Evolutionary conservation across 1,139 yeast species (phyloP).

Genomic region (Kodamaea derodonti): DNA sequence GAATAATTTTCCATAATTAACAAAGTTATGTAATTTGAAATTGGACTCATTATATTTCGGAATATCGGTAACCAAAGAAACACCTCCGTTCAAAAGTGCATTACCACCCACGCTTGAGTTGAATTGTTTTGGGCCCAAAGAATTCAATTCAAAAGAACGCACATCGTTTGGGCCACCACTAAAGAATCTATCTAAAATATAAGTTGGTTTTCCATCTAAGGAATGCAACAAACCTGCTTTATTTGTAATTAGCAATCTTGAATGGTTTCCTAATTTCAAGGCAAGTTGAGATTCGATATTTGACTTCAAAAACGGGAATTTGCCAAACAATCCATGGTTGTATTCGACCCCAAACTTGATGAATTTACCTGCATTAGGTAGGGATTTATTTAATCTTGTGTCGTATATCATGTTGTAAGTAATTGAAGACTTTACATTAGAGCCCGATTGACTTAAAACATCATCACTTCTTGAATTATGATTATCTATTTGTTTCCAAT

Average conservation of each 20-base stretch:
- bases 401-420: constrained; percentile 52
- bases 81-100: constrained; percentile 64
- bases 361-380: constrained; percentile 58
- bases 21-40: constrained; percentile 64
- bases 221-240: constrained; percentile 53
- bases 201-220: constrained; percentile 28
- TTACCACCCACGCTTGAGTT: constrained; percentile 75
- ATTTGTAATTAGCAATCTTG: constrained; percentile 33
- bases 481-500: constrained; percentile 57
- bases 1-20: constrained; percentile 71
- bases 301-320: constrained; percentile 37
- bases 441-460: constrained; percentile 50
- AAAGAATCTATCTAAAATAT: constrained; percentile 58
- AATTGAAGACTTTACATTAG: constrained; percentile 55
- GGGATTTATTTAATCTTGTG: constrained; percentile 49
- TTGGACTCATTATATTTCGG: constrained; percentile 63
- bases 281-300: constrained; percentile 49
- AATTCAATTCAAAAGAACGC: constrained; percentile 70
- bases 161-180: constrained; percentile 81
- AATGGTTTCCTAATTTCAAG: constrained; percentile 8
- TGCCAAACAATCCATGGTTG: constrained; percentile 35
- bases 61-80: constrained; percentile 60
- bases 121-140: constrained; percentile 80
- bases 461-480: constrained; percentile 32
- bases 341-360: constrained; percentile 56